Evolutionary conservation across 192 early-diverging fungal species (phyloP), one percentile per base, ranked within the genome.

Genomic region (Rhizoclosmatium sp.): DNA sequence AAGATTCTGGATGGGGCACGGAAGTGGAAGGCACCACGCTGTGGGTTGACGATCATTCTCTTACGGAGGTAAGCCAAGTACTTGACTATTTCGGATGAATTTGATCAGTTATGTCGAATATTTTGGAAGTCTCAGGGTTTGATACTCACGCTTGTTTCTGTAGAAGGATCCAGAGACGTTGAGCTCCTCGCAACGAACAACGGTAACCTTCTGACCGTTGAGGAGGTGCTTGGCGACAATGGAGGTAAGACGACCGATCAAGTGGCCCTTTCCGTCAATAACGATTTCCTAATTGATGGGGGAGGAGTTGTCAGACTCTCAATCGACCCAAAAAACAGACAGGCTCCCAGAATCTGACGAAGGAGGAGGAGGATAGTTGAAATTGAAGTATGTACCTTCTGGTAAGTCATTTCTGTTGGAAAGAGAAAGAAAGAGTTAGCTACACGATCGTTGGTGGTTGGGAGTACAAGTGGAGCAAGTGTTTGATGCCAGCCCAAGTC

Each of bases 191-290:
- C 95, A 95, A 83, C 98, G 96, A 80, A 99, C 97, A 83, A 99
- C 87, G 80, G 96, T 95, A 79, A 99, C 92, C 88, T 92, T 93
- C 92, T 99, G 96, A 81, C 98, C 98, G 88, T 93, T 94, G 78
- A 99, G 93, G 80, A 94, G 87, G 92, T 99, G 94, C 93, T 99
- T 98, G 87, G 98, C 95, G 79, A 98, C 93, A 82, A 95, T 96
- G 75, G 97, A 93, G 82, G 98, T 94, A 75, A 99, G 92, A 81
- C 98, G 97, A 87, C 98, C 97, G 82, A 99, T 87, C 78, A 99
- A 91, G 90, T 99, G 98, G 83, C 94, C 98, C 90, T 99, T 99
- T 87, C 89, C 98, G 91, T 99, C 98, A 89, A 99, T 95, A 86
- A 99, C 94, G 90, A 96, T 90, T 85, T 97, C 94, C 96, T 99